Base-by-base conservation (phyloP, 2,329 filamentous ascomycete genomes). In the Coniochaeta hoffmannii region DNA sequence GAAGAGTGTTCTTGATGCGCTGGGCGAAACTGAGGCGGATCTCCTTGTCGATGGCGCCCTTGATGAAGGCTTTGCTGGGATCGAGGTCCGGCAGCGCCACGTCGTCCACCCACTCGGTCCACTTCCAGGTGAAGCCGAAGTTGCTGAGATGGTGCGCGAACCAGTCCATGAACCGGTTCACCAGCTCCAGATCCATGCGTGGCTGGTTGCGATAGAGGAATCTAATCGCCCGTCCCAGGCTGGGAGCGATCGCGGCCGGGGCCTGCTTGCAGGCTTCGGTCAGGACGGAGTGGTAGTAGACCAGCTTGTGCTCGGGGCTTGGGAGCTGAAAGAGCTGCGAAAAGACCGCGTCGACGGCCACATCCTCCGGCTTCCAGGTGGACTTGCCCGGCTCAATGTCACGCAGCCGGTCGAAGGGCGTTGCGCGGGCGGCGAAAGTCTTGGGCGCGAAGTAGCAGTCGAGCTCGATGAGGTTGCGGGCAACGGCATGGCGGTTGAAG, bases 61-160 rank as follows among this genome's bases (percentile, higher is more conserved):
- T 78, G 61, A 99, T 94, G 72, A 99, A 97, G 31, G 93, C 90
- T 73, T 97, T 97, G 73, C 87, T 88, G 1, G 94, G 92, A 68
- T 96, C 85, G 32, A 94, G 74, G 58, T 87, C 77, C 0, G 89
- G 82, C 26, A 95, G 79, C 44, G 84, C 79, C 15, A 96, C 85
- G 67, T 97, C 91, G 15, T 92, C 90, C 50, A 89, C 81, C 94
- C 94, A 99, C 73, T 99, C 94, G 15, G 88, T 87, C 94, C 94
- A 99, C 73, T 97, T 97, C 94, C 94, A 99, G 10, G 94, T 94
- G 69, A 97, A 99, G 54, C 96, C 94, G 68, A 99, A 99, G 74
- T 99, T 99, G 74, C 92, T 97, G 62, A 99, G 75, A 74, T 99
- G 94, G 69, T 99, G 94, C 17, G 93, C 83, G 67, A 99, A 99